Percentiles rank a stretch among this genome's conserved stretches.
These are phyloP conservation scores for Aspergillus leporis DNA, from an alignment of 495 filamentous ascomycete genomes.

Conservation along the genomic window DNA sequence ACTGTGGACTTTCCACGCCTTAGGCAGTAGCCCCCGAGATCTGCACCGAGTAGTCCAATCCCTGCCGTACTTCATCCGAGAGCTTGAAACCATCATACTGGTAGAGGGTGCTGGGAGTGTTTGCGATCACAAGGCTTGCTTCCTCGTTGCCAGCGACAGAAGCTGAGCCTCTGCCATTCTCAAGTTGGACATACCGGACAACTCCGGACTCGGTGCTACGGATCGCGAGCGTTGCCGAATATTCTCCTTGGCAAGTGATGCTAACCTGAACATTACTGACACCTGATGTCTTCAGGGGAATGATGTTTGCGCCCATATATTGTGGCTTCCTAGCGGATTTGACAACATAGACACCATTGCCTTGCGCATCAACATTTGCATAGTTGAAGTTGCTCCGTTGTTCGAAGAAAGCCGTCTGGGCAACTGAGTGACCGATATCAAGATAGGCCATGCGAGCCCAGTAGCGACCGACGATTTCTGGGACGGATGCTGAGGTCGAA, in stretches of 20 bases:
- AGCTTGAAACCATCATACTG: constrained; percentile 14
- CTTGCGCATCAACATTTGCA: constrained; percentile 8
- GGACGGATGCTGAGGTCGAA: not conserved
- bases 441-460: constrained; percentile 20
- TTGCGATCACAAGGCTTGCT: constrained; percentile 14
- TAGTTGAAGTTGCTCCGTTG: constrained; percentile 10
- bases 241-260: constrained; percentile 1
- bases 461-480: constrained; percentile 11
- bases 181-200: constrained; percentile 10
- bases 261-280: constrained; percentile 4
- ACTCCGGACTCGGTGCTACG: not conserved
- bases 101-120: constrained; percentile 6
- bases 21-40: constrained; percentile 9
- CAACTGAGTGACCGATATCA: constrained; percentile 11
- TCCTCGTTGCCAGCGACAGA: constrained; percentile 8
- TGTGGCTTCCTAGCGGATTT: constrained; percentile 10
- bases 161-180: constrained; percentile 3
- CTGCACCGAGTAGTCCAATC: constrained; percentile 13
- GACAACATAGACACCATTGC: constrained; percentile 8
- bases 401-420: constrained; percentile 9
- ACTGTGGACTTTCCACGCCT: not conserved
- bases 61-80: constrained; percentile 5
- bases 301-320: constrained; percentile 18
- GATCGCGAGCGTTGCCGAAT: constrained; percentile 12
- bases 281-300: constrained; percentile 5